Evolutionary conservation across 768 basidiomycete species (phyloP).

Genomic region (Podaxis sp.): DNA sequence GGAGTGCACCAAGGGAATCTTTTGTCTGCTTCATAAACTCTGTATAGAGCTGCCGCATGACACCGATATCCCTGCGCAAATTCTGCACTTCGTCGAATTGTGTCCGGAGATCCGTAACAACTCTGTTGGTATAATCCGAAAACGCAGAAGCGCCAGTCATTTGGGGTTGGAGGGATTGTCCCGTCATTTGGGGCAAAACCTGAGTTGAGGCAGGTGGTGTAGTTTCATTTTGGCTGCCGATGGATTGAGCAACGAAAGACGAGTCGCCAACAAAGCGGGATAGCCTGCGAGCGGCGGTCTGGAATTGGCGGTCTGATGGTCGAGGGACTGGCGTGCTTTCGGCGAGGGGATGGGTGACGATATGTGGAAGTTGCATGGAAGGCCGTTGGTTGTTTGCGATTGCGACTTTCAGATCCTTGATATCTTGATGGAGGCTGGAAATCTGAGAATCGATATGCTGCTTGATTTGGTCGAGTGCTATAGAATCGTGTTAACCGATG

Average conservation of each 20-base stretch:
- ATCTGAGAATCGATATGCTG: slow-evolving; percentile 97
- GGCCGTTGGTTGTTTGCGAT: slow-evolving; percentile 57
- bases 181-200: slow-evolving; percentile 64
- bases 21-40: slow-evolving; percentile 94
- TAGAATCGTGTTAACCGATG: slow-evolving; percentile 13
- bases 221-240: slow-evolving; percentile 24
- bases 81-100: slow-evolving; percentile 97
- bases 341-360: slow-evolving; percentile 54
- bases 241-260: slow-evolving; percentile 24
- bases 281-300: slow-evolving; percentile 67
- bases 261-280: slow-evolving; percentile 65
- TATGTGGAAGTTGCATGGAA: slow-evolving; percentile 45
- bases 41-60: slow-evolving; percentile 92
- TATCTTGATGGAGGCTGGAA: slow-evolving; percentile 76
- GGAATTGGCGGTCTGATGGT: slow-evolving; percentile 78
- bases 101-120: slow-evolving; percentile 81
- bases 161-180: slow-evolving; percentile 68
- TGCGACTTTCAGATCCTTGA: slow-evolving; percentile 80
- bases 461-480: slow-evolving; percentile 97
- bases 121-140: slow-evolving; percentile 71
- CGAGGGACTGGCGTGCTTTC: slow-evolving; percentile 69
- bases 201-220: slow-evolving; percentile 29
- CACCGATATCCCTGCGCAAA: slow-evolving; percentile 87
- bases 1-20: slow-evolving; percentile 73
- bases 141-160: slow-evolving; percentile 73